These are phyloP conservation scores for Penicillium decumbens DNA, from an alignment of 2,329 filamentous ascomycete species.

Conservation along the genomic window DNA sequence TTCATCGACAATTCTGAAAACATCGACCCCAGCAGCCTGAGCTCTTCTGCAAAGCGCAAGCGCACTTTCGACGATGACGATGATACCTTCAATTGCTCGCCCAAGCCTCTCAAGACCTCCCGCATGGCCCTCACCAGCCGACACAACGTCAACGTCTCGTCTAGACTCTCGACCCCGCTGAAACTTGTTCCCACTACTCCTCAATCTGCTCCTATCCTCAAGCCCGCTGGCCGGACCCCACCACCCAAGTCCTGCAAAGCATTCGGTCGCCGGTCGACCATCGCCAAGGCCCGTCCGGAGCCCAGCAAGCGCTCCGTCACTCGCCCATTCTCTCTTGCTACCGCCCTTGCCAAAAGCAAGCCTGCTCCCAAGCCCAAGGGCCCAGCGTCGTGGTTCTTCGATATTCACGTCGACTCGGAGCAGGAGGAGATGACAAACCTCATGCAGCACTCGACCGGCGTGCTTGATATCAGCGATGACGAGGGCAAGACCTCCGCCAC, in stretches of 20 bases:
- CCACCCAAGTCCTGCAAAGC: slow-evolving; percentile 66
- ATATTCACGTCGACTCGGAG: slow-evolving; percentile 87
- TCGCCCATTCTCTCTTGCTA: slow-evolving; percentile 77
- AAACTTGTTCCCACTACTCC: slow-evolving; percentile 36
- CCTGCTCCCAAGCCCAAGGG: slow-evolving; percentile 47
- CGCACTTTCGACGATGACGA: slow-evolving; percentile 33
- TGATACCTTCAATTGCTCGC: slow-evolving; percentile 27
- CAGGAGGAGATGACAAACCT: slow-evolving; percentile 89
- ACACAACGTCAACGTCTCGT: slow-evolving; percentile 18
- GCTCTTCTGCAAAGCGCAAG: slow-evolving; percentile 48
- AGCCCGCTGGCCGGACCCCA: slow-evolving; percentile 77
- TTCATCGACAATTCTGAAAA: slow-evolving; percentile 48
- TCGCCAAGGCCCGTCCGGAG: slow-evolving; percentile 64
- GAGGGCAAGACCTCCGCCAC: slow-evolving; percentile 54
- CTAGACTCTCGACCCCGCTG: slow-evolving; percentile 23
- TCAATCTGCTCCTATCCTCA: slow-evolving; percentile 53
- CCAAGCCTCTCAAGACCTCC: slow-evolving; percentile 51
- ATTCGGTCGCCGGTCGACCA: slow-evolving; percentile 61
- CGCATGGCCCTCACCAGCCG: slow-evolving; percentile 33
- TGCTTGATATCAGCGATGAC: slow-evolving; percentile 83
- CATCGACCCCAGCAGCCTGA: slow-evolving; percentile 51
- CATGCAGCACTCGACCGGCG: slow-evolving; percentile 83
- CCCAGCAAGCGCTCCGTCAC: slow-evolving; percentile 49
- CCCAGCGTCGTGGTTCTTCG: slow-evolving; percentile 68
- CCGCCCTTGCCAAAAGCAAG: slow-evolving; percentile 60